Evolutionary conservation across 139 green algal species (phyloP), one percentile per base, ranked within the genome.

Genomic region (Chlorella sp.): DNA sequence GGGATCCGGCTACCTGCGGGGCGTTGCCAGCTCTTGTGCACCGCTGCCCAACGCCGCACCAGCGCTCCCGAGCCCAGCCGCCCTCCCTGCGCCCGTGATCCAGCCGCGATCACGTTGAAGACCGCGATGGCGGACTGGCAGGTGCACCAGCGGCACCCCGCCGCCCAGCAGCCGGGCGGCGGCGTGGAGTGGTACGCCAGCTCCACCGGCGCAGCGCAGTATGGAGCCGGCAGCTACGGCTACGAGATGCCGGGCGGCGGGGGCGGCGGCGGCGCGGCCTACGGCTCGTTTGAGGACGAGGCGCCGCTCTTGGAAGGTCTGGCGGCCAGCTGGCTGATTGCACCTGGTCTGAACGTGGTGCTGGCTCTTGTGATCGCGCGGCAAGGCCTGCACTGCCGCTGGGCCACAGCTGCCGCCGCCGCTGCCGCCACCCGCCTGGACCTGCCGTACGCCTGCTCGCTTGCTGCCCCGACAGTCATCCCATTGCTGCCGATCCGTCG

Each of bases 281-380:
- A 93, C 74, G 91, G 89, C 55, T 92, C 81, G 63, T 98, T 97
- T 76, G 94, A 97, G 30, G 95, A 98, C 56, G 95, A 98, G 73
- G 87, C 95, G 2, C 95, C 95, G 12, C 86, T 98, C 44, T 78
- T 98, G 32, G 95, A 98, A 94, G 95, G 95, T 96, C 6, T 34
- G 55, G 20, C 38, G 2, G 28, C 16, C 16, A 65, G 65, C 26
- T 67, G 20, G 7, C n/a, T 39, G 2, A 16, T 21, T 26, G 51
- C 25, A 13, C 25, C 21, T 2, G 44, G 26, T 0, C 9, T 39
- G 41, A 32, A 39, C 0, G 32, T n/a, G 1, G 11, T 3, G 32
- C 34, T 17, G 28, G n/a, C 20, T 18, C 17, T 15, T 41, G 30
- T 67, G 20, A 26, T 32, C 36, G 11, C 32, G 4, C 0, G 28